A percentile compares a stretch with the other conserved stretches of the same genome.
Evolutionary conservation across 176 grass and related monocot species (phyloP).

Genomic region (Thinopyrum elongatum): DNA sequence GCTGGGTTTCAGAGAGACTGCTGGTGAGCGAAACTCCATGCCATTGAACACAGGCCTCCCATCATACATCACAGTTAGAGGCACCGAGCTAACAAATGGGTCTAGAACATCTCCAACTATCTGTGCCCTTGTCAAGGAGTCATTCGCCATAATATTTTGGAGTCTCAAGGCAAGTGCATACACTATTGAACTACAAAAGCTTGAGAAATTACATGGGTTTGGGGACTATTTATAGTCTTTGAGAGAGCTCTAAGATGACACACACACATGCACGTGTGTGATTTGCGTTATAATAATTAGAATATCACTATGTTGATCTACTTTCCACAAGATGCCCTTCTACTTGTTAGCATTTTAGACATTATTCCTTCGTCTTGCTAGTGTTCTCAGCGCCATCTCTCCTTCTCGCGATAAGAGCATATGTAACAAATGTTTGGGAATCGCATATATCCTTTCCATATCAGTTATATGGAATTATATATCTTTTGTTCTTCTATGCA

Average conservation of each 20-base stretch:
- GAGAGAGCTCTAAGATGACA: not conserved
- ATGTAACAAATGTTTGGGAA: slow-evolving; percentile 12
- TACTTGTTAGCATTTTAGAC: slow-evolving; percentile 37
- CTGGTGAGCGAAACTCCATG: slow-evolving; percentile 59
- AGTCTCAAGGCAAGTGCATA: slow-evolving; percentile 7
- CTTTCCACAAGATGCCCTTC: slow-evolving; percentile 33
- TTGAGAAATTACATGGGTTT: slow-evolving; percentile 7
- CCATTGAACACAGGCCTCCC: slow-evolving; percentile 69
- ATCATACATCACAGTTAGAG: slow-evolving; percentile 61
- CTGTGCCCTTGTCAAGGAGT: slow-evolving; percentile 51
- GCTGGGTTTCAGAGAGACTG: slow-evolving; percentile 47
- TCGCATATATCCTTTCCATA: slow-evolving; percentile 21
- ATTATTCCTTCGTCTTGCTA: not conserved
- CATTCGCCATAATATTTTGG: slow-evolving; percentile 54
- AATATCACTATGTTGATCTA: slow-evolving; percentile 2
- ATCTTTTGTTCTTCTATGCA: slow-evolving; percentile 3
- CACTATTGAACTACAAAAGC: slow-evolving; percentile 27
- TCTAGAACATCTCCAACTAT: slow-evolving; percentile 85
- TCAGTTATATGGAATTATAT: slow-evolving; percentile 4
- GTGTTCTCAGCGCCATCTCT: not conserved
- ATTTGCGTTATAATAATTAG: slow-evolving; percentile 20
- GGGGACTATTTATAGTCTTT: slow-evolving; percentile 36
- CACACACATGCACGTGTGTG: slow-evolving; percentile 14
- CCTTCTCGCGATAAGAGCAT: not conserved
- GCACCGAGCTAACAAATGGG: slow-evolving; percentile 42